A percentile compares a stretch with the other conserved stretches of the same genome.
phyloP scores from a whole-genome alignment of 768 basidiomycete genomes.

The Tricholoma furcatifolium region DNA sequence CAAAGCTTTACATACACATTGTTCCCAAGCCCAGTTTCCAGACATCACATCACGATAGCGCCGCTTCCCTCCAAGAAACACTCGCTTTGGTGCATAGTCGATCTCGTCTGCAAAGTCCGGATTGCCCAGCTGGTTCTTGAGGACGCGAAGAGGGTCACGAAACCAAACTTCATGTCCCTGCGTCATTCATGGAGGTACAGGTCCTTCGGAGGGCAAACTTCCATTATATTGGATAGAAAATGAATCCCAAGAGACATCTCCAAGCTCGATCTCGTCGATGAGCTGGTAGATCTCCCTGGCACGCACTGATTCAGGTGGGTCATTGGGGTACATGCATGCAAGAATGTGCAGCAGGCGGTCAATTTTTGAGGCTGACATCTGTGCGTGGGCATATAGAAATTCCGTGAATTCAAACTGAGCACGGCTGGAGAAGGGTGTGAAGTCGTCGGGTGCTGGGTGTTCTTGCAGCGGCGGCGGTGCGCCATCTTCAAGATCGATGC shows the following conservation, averaged over 20 bases:
- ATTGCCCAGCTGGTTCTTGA: conserved; percentile 3
- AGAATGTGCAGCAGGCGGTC: conserved; percentile 11
- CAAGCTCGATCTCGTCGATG: conserved; percentile 24
- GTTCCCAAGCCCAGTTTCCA: conserved; percentile 24
- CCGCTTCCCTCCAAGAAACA: conserved; percentile 14
- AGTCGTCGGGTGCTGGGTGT: background rate
- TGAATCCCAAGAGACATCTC: conserved; percentile 27
- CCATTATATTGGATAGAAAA: conserved; percentile 26
- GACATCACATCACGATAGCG: conserved; percentile 23
- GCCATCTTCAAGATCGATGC: background rate
- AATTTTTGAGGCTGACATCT: conserved; percentile 14
- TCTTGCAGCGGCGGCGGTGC: background rate
- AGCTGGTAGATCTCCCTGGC: conserved; percentile 19
- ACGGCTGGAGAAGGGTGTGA: conserved; percentile 3
- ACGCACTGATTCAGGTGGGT: conserved; percentile 16
- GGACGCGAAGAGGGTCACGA: background rate
- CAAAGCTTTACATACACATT: conserved; percentile 17
- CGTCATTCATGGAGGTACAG: conserved; percentile 1
- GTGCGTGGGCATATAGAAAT: conserved; percentile 11
- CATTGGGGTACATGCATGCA: conserved; percentile 1
- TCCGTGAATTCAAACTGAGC: conserved; percentile 11
- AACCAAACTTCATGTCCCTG: conserved; percentile 7
- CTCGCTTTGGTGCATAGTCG: conserved; percentile 21
- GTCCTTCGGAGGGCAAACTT: conserved; percentile 10
- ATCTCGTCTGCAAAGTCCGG: conserved; percentile 13